Conservation (phyloP, 116 monocot species). For the Papilionanthe hybrid region DNA sequence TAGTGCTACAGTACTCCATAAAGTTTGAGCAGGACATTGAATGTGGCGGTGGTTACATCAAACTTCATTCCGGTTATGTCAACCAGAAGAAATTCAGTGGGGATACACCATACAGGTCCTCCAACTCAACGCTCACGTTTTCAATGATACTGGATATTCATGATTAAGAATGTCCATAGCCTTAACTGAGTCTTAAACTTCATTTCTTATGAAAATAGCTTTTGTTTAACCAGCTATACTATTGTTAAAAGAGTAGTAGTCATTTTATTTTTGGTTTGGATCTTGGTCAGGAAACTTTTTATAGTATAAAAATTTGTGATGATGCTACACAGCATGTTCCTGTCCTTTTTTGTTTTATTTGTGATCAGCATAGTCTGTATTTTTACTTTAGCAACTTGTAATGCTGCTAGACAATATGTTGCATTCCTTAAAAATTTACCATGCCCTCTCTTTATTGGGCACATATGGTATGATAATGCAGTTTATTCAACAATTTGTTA, state of each 20-base stretch:
- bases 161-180: background rate
- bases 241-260: background rate
- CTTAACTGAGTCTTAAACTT: background rate
- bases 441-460: background rate
- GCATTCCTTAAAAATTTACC: background rate
- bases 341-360: background rate
- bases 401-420: background rate
- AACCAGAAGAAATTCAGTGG: constrained; percentile 98
- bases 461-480: background rate
- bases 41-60: constrained; percentile 96
- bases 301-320: background rate
- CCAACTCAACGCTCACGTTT: background rate
- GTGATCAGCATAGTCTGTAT: background rate
- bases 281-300: background rate
- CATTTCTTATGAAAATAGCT: background rate
- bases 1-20: constrained; percentile 91
- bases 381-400: background rate
- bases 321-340: background rate
- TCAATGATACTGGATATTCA: background rate
- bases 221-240: background rate
- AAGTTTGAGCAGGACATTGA: constrained; percentile 97
- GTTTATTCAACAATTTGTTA: background rate
- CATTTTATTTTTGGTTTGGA: background rate
- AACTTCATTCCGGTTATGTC: constrained; percentile 91
- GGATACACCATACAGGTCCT: constrained; percentile 92